Base-by-base conservation (phyloP, 1,284 basidiomycete species). In the Schizophyllum commune region DNA sequence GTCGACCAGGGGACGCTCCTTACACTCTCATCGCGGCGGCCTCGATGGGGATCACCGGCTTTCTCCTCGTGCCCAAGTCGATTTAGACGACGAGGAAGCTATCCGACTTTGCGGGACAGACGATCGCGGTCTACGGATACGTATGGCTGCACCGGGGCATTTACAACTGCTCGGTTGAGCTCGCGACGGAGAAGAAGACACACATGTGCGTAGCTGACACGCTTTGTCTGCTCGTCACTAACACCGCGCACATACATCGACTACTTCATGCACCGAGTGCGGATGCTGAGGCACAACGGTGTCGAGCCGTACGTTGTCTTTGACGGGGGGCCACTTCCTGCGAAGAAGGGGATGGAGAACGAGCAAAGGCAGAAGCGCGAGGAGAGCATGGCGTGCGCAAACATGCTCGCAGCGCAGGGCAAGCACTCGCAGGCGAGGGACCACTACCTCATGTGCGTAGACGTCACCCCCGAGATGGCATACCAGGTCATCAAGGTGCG, bases 91-190 rank as follows among this genome's bases (percentile, higher is more conserved):
- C 83, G 61, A 84, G 81, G 61, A 88, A 93, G 69, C 81, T 98
- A 62, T 88, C 86, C 8, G 89, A 94, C 59, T 95, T 90, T 72
- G 74, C 82, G 58, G 94, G 92, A 8, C 86, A 94, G 71, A 91
- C 86, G 1, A 74, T 94, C 51, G 92, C 89, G 2, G 84, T 94
- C 55, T 90, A 96, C 77, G 92, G 86, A 55, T 98, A 99, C 74
- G 96, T 96, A 56, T 98, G 96, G 96, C 82, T 99, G n/a, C 97
- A 99, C 73, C 87, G 89, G 67, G 97, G 95, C 11, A 86, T 93
- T 1, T 96, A 94, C 71, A 83, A 90, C 0, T 99, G 97, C 74
- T 92, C 97, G 53, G 84, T 90, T 17, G 94, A 98, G 65, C 76
- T 99, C 55, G 94, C 94, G 13, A 91, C 89, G 1, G 94, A 93